Base-by-base conservation (phyloP, 345 rosid species). In the Eutrema yunnanense region DNA sequence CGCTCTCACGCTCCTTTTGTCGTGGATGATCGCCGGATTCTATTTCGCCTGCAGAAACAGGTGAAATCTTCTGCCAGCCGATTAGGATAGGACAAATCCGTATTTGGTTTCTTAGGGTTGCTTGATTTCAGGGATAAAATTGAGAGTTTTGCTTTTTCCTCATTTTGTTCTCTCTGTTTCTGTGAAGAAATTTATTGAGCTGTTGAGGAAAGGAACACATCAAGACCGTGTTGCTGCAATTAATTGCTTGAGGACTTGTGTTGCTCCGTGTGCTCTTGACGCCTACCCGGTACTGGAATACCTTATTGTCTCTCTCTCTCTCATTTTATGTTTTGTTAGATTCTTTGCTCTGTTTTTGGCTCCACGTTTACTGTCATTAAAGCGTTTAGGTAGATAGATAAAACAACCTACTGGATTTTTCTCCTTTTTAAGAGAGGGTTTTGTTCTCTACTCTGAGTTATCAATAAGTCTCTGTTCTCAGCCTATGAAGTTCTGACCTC, bases 191-290 rank as follows among this genome's bases (percentile, higher is more conserved):
- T 91, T 91, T 79, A 85, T 94, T 71, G 98, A 94, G 85, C 77
- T 94, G 44, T 65, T 94, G 83, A 85, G 97, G 78, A 84, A 76
- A 82, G 97, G 97, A 65, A 86, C 87, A 3, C 44, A 66, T 4
- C 87, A 91, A 76, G 96, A 79, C 50, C 82, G 88, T 48, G 79
- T 78, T 64, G 82, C 84, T 54, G 97, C 97, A 10, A 88, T 94
- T 79, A 70, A 60, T 67, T 91, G 91, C 85, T 79, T 86, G 73
- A 87, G 97, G 83, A 91, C 83, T 14, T 81, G 72, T 73, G 91
- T 94, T 72, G 97, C 97, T 62, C 98, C 98, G 4, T 94, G 88
- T 84, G 98, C 98, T 68, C 96, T 94, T 63, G 89, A 91, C 80
- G 98, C 97, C 26, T 94, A 94, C 81, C 97, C 97, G 81, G 97